Percentiles rank a stretch among this genome's conserved stretches.
Evolutionary conservation across 2,329 filamentous ascomycete species (phyloP).

Genomic region (Apiospora koreana): DNA sequence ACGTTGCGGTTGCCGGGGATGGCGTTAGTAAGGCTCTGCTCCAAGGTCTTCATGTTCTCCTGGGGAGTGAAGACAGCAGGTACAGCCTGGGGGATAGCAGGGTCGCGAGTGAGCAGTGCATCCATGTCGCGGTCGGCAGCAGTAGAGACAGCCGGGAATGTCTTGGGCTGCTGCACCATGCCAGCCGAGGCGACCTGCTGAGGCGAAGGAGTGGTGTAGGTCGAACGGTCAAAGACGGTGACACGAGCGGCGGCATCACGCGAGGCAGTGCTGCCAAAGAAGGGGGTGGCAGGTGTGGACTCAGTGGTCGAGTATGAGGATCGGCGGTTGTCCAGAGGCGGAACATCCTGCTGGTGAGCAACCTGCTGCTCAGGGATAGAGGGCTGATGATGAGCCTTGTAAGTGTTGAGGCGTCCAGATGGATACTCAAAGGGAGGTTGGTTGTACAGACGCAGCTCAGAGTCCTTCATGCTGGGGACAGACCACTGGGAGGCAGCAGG

Average conservation of each 20-base stretch:
- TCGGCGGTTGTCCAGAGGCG: constrained; percentile 64
- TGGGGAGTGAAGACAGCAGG: constrained; percentile 85
- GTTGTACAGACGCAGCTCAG: constrained; percentile 7
- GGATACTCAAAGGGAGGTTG: constrained; percentile 14
- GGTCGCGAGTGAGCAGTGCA: constrained; percentile 71
- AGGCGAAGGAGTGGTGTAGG: constrained; percentile 68
- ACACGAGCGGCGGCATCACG: constrained; percentile 62
- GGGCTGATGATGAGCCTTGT: constrained; percentile 44
- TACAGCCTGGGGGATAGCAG: constrained; percentile 82
- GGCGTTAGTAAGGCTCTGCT: constrained; percentile 92
- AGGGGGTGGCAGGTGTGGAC: constrained; percentile 66
- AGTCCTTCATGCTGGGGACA: neutral
- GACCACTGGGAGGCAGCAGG: constrained; percentile 10
- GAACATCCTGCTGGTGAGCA: constrained; percentile 54
- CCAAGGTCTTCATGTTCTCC: constrained; percentile 84
- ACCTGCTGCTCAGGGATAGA: constrained; percentile 55
- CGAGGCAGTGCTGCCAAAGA: constrained; percentile 59
- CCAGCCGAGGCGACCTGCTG: constrained; percentile 53
- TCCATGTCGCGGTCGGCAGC: constrained; percentile 57
- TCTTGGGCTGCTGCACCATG: constrained; percentile 42
- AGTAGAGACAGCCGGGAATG: constrained; percentile 31
- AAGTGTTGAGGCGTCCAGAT: constrained; percentile 28
- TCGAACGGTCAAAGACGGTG: constrained; percentile 61
- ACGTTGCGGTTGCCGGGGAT: constrained; percentile 93
- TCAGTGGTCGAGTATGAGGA: constrained; percentile 70